Percentiles rank a stretch among this genome's conserved stretches.
Conservation (phyloP, 2,329 filamentous ascomycete species). For the Thermomyces lanuginosus region DNA sequence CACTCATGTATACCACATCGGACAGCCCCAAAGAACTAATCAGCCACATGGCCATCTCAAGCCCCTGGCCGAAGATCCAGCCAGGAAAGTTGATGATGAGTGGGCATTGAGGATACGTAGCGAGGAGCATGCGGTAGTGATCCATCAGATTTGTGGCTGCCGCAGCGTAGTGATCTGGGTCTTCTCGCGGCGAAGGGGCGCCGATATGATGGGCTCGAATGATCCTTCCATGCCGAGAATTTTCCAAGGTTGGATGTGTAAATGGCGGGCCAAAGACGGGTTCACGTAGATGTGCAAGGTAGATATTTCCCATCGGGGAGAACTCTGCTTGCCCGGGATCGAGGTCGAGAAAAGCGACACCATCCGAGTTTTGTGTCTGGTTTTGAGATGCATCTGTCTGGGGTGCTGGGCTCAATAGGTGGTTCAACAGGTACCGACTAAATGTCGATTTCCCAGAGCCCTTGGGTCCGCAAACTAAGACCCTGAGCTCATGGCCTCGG, state of each 20-base stretch:
- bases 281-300: constrained; percentile 35
- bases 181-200: constrained; percentile 36
- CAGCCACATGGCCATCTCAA: constrained; percentile 33
- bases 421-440: constrained; percentile 39
- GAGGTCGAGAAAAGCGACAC: constrained; percentile 41
- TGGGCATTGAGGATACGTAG: constrained; percentile 28
- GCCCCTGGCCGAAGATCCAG: constrained; percentile 38
- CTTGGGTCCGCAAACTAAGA: constrained; percentile 39
- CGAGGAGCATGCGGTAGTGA: constrained; percentile 28
- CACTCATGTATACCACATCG: constrained; percentile 38
- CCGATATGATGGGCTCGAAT: constrained; percentile 40
- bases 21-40: constrained; percentile 32
- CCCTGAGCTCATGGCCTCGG: constrained; percentile 22
- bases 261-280: constrained; percentile 42
- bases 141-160: constrained; percentile 38
- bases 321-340: constrained; percentile 46
- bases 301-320: constrained; percentile 41
- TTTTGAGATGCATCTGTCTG: constrained; percentile 14
- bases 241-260: constrained; percentile 31
- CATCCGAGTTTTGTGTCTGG: constrained; percentile 22
- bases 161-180: constrained; percentile 39
- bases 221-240: constrained; percentile 20
- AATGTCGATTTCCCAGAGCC: constrained; percentile 46
- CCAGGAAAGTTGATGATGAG: constrained; percentile 43
- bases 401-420: constrained; percentile 31